Conservation (phyloP, 345 rosid species). For the Euclidium syriacum region DNA sequence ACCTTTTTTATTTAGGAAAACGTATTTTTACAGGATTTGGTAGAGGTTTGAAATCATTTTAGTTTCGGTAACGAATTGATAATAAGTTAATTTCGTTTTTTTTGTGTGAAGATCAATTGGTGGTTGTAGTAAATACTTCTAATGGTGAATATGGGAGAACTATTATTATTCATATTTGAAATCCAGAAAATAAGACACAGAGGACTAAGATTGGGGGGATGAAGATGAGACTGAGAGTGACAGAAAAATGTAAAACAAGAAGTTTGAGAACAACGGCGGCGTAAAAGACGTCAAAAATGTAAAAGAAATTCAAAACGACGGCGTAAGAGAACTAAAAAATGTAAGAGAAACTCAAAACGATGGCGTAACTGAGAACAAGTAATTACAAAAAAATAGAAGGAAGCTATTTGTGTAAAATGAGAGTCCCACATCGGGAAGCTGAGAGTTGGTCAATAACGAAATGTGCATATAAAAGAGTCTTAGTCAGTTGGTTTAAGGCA, state of each 20-base stretch:
- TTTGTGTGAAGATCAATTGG: neutral
- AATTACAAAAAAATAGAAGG: neutral
- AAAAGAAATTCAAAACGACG: no score
- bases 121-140: no score
- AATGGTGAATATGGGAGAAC: neutral
- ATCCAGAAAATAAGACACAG: no score
- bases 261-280: no score
- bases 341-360: no score
- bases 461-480: neutral
- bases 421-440: slow-evolving; percentile 11
- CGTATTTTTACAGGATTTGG: no score
- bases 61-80: neutral
- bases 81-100: neutral
- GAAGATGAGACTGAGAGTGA: neutral
- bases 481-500: fast-evolving
- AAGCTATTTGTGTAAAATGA: no score
- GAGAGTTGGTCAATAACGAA: neutral
- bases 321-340: no score
- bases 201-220: neutral
- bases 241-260: no score
- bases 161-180: no score
- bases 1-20: no score
- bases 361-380: neutral
- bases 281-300: no score
- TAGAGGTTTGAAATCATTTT: neutral